Evolutionary conservation across 1,284 basidiomycete species (phyloP).

Genomic region (Rhodotorula mucilaginosa): DNA sequence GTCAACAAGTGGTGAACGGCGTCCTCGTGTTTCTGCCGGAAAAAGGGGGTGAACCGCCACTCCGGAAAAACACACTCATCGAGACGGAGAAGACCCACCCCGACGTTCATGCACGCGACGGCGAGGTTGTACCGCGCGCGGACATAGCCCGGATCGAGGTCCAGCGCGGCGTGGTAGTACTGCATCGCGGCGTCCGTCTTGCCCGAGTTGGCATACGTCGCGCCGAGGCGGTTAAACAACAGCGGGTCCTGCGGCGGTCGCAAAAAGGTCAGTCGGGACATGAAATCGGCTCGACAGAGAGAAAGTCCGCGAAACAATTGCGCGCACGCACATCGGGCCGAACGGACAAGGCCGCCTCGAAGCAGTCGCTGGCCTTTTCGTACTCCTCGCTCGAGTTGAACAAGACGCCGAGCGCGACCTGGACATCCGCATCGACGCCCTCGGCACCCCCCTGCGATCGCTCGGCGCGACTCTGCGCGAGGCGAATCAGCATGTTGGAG

Average conservation of each 20-base stretch:
- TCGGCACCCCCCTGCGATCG: conserved; percentile 1
- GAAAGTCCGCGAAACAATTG: not conserved
- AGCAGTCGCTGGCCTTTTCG: conserved; percentile 89
- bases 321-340: conserved; percentile 67
- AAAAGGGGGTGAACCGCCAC: not conserved
- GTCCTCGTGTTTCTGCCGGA: conserved; percentile 67
- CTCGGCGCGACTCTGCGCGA: conserved; percentile 46
- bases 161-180: conserved; percentile 86
- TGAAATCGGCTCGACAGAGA: too few relatives aligned
- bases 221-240: conserved; percentile 92
- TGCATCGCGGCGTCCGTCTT: conserved; percentile 75
- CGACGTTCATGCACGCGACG: conserved; percentile 82
- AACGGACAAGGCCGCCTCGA: conserved; percentile 78
- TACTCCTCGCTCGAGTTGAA: conserved; percentile 94
- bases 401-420: conserved; percentile 89
- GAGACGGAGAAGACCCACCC: conserved; percentile 54
- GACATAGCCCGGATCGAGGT: conserved; percentile 88
- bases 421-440: conserved; percentile 81
- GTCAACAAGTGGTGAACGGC: conserved; percentile 81
- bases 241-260: conserved; percentile 72
- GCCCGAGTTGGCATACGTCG: conserved; percentile 86
- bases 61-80: too few relatives aligned
- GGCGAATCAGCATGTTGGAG: conserved; percentile 48
- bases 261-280: not conserved
- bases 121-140: conserved; percentile 90